Evolutionary conservation across 2,329 filamentous ascomycete genomes (phyloP).

Genomic region (Daldinia sp.): DNA sequence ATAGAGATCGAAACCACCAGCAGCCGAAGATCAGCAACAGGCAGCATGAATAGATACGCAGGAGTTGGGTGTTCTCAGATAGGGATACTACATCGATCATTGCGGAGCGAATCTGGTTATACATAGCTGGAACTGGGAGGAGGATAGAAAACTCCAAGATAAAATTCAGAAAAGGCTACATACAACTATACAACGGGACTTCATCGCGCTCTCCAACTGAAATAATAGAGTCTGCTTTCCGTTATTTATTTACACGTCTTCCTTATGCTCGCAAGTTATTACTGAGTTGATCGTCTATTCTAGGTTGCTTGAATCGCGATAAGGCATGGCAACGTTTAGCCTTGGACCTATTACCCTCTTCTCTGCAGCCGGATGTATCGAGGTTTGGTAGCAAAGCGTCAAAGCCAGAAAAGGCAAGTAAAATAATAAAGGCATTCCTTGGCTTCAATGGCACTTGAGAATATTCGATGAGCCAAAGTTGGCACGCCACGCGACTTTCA

Average conservation of each 20-base stretch:
- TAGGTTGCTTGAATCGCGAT: not conserved
- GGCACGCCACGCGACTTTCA: not conserved
- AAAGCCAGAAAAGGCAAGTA: no score
- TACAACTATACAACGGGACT: not conserved
- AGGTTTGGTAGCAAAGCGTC: not conserved
- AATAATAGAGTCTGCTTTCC: not conserved
- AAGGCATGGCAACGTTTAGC: not conserved
- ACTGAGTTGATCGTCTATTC: not conserved
- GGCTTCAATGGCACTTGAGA: not conserved
- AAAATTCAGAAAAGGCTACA: not conserved
- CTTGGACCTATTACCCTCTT: not conserved
- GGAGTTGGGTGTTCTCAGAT: not conserved
- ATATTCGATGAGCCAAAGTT: not conserved
- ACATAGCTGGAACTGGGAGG: not conserved
- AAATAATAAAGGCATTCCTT: not conserved
- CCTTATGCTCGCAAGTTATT: not conserved
- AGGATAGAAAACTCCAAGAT: not conserved
- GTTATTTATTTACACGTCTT: not conserved
- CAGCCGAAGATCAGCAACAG: not conserved
- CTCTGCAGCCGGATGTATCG: not conserved
- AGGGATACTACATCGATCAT: not conserved
- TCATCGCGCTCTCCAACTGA: not conserved
- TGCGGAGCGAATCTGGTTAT: not conserved
- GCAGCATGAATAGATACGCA: not conserved
- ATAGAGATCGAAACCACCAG: not conserved